Evolutionary conservation across 768 basidiomycete genomes (phyloP).

Genomic region (Sarcodon aspratus): DNA sequence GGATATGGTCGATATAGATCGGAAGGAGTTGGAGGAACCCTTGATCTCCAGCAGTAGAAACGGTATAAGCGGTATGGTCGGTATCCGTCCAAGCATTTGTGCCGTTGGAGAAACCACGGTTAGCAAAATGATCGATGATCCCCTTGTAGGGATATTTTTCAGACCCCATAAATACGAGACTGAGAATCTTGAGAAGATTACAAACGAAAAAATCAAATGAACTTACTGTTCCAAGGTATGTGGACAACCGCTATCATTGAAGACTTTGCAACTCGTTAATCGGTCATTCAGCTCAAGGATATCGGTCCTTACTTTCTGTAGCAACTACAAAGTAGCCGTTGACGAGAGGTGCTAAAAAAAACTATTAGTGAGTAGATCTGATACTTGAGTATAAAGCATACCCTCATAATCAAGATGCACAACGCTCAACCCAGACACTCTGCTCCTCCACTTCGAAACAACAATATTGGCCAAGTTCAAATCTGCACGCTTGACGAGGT

Average conservation of each 20-base stretch:
- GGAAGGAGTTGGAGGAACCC: constrained; percentile 81
- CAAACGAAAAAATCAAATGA: constrained; percentile 3
- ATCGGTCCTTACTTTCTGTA: constrained; percentile 65
- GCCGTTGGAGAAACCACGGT: constrained; percentile 84
- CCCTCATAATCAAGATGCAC: constrained; percentile 90
- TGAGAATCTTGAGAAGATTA: constrained; percentile 15
- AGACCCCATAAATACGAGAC: constrained; percentile 91
- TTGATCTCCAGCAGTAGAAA: constrained; percentile 89
- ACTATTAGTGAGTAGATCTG: background rate
- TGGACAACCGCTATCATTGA: constrained; percentile 90
- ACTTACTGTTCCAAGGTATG: constrained; percentile 93
- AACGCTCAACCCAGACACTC: constrained; percentile 77
- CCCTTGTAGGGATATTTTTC: constrained; percentile 95
- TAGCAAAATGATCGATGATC: constrained; percentile 88
- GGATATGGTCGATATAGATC: constrained; percentile 91
- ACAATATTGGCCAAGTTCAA: constrained; percentile 72
- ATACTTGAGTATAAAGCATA: constrained; percentile 18
- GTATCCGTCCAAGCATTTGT: constrained; percentile 98
- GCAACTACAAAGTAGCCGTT: constrained; percentile 86
- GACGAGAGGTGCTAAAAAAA: constrained; percentile 62
- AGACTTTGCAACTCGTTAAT: constrained; percentile 38
- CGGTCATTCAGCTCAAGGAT: background rate
- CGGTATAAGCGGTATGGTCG: constrained; percentile 92
- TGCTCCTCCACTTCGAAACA: constrained; percentile 83
- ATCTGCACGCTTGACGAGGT: constrained; percentile 66